Evolutionary conservation across 2,329 filamentous ascomycete species (phyloP).

Genomic region (Ceratocystis eucalypticola): DNA sequence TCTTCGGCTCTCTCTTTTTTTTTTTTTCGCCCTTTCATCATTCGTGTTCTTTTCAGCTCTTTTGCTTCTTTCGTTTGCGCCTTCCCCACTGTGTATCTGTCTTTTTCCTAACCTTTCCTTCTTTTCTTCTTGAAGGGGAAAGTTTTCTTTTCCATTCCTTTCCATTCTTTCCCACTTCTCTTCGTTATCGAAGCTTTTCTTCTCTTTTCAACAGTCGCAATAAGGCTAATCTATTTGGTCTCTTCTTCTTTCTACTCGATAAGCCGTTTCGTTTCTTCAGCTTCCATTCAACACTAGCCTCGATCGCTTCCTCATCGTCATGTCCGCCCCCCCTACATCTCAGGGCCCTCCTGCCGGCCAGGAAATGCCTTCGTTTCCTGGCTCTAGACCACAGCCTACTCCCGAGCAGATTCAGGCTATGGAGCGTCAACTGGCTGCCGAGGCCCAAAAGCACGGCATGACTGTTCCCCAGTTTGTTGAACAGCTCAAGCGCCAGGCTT

Average conservation of each 20-base stretch:
- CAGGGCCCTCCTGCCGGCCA: slow-evolving; percentile 4
- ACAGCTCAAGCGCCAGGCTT: slow-evolving; percentile 45
- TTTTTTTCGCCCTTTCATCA: not conserved
- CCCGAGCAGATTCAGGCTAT: slow-evolving; percentile 78
- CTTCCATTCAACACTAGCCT: not conserved
- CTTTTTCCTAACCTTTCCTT: not conserved
- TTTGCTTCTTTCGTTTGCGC: not conserved
- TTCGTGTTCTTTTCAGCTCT: slow-evolving; percentile 1
- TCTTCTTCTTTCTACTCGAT: not conserved
- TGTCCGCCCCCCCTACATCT: not conserved
- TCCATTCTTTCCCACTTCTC: not conserved
- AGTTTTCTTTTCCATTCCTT: not conserved
- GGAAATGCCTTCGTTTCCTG: slow-evolving; percentile 8
- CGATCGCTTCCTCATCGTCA: not conserved
- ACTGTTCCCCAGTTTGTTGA: slow-evolving; percentile 73
- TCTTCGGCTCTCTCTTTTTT: not conserved
- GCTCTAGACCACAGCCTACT: slow-evolving; percentile 43
- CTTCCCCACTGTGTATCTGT: slow-evolving; percentile 3
- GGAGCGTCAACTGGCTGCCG: slow-evolving; percentile 66
- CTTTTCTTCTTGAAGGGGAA: not conserved
- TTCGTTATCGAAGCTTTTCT: not conserved
- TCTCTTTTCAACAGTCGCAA: not conserved
- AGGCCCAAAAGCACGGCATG: slow-evolving; percentile 76
- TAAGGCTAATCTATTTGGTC: not conserved
- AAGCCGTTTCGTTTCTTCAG: not conserved